Evolutionary conservation across 495 filamentous ascomycete species (phyloP).

Genomic region (Penicillium canescens): DNA sequence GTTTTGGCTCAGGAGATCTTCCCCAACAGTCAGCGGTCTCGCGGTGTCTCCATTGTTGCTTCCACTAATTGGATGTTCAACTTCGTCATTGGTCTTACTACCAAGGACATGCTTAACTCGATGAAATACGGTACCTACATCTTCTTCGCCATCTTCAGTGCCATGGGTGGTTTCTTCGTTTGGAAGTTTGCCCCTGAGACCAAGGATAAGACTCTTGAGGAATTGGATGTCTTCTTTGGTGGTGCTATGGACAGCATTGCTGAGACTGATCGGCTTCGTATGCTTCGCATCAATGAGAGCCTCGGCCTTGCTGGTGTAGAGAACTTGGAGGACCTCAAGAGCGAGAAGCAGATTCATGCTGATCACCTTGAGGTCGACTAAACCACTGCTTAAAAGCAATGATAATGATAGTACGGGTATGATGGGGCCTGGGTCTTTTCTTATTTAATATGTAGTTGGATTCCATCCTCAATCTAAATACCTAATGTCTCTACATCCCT

Average conservation of each 20-base stretch:
- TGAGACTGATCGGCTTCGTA: constrained; percentile 24
- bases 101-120: constrained; percentile 36
- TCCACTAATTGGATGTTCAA: constrained; percentile 49
- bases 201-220: constrained; percentile 57
- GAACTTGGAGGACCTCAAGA: constrained; percentile 29
- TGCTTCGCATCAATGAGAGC: constrained; percentile 32
- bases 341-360: constrained; percentile 13
- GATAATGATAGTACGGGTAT: neutral
- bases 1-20: constrained; percentile 44
- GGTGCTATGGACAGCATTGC: constrained; percentile 31
- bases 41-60: constrained; percentile 37
- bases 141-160: constrained; percentile 48
- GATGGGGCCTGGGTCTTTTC: no score
- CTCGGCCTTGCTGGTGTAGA: constrained; percentile 28
- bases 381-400: neutral
- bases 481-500: no score
- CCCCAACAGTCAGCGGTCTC: constrained; percentile 39
- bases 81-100: constrained; percentile 44
- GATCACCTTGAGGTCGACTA: constrained; percentile 11
- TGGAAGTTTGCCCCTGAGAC: constrained; percentile 57
- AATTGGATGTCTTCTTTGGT: constrained; percentile 52
- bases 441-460: neutral
- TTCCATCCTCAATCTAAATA: no score
- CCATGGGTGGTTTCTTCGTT: constrained; percentile 47
- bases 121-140: constrained; percentile 47